Evolutionary conservation across 805 yeast species (phyloP).

Genomic region (Zygotorulaspora danielsina): DNA sequence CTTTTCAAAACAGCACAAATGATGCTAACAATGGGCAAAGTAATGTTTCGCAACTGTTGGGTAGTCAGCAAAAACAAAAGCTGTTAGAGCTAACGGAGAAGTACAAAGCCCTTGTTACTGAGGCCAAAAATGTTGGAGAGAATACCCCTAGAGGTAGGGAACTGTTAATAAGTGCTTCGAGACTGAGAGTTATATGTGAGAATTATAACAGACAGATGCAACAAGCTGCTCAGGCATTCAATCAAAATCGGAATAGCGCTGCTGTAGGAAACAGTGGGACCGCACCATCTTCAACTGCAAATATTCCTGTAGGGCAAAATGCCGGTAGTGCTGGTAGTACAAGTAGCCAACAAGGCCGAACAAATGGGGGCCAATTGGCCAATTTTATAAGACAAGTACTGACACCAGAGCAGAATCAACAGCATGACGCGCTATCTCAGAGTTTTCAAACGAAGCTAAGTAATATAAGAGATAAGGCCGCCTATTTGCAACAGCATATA

Average conservation of each 20-base stretch:
- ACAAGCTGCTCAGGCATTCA: conserved; percentile 27
- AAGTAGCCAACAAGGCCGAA: conserved; percentile 12
- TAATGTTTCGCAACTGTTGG: conserved; percentile 7
- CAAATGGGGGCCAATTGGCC: conserved; percentile 20
- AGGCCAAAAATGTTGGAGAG: conserved; percentile 59
- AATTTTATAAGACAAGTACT: conserved; percentile 30
- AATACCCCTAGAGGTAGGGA: conserved; percentile 59
- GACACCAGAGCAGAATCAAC: conserved; percentile 32
- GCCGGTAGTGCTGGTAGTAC: conserved; percentile 13
- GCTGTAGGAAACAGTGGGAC: conserved; percentile 17
- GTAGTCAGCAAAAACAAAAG: conserved; percentile 24
- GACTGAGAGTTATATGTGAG: conserved; percentile 55
- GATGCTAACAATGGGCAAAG: conserved; percentile 5
- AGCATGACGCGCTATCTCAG: conserved; percentile 27
- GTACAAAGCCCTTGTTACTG: conserved; percentile 53
- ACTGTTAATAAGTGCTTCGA: conserved; percentile 58
- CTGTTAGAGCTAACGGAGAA: conserved; percentile 56
- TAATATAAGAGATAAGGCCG: conserved; percentile 30
- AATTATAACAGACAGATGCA: conserved; percentile 44
- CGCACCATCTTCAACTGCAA: conserved; percentile 4
- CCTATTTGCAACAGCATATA: conserved; percentile 30
- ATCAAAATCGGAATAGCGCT: conserved; percentile 15
- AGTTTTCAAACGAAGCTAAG: conserved; percentile 31
- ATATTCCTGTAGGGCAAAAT: conserved; percentile 12
- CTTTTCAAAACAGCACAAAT: conserved; percentile 8